A percentile compares a stretch with the other conserved stretches of the same genome.
These are phyloP conservation scores for Pezicula neosporulosa DNA, from an alignment of 2,329 filamentous ascomycete genomes.

Conservation along the genomic window DNA sequence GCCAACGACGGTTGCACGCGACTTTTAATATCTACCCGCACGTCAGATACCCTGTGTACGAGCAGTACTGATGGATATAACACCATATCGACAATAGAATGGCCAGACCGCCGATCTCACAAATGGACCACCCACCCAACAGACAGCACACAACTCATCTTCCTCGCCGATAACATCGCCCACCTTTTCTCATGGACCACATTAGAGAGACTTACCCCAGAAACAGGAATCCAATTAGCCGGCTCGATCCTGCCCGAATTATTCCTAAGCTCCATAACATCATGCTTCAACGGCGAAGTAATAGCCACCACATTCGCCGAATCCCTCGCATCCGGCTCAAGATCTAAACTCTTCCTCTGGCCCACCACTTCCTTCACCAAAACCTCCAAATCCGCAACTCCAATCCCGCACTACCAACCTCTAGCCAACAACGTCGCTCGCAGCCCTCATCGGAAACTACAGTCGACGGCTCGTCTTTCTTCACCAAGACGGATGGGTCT, in stretches of 20 bases:
- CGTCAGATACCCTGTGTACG: no score
- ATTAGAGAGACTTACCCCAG: background rate
- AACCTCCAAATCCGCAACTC: background rate
- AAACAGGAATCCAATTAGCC: background rate
- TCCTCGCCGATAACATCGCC: background rate
- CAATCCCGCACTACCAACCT: background rate
- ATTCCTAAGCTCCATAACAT: background rate
- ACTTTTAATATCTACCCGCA: no score
- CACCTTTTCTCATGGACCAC: conserved; percentile 1
- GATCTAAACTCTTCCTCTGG: background rate
- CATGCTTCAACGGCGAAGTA: conserved; percentile 1
- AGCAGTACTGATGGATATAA: no score
- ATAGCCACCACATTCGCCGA: background rate
- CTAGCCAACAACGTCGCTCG: background rate
- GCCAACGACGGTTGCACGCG: no score
- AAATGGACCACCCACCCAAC: conserved; percentile 1
- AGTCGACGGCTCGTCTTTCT: conserved; percentile 9
- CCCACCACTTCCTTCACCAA: background rate
- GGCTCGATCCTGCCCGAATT: background rate
- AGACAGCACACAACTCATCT: background rate
- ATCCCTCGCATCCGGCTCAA: background rate
- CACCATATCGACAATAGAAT: no score
- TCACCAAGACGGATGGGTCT: conserved; percentile 10
- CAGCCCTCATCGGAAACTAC: background rate
- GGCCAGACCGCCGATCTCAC: background rate